Evolutionary conservation across 2,329 filamentous ascomycete genomes (phyloP), one percentile per base, ranked within the genome.

Genomic region (Beauveria scarabaeidicola): DNA sequence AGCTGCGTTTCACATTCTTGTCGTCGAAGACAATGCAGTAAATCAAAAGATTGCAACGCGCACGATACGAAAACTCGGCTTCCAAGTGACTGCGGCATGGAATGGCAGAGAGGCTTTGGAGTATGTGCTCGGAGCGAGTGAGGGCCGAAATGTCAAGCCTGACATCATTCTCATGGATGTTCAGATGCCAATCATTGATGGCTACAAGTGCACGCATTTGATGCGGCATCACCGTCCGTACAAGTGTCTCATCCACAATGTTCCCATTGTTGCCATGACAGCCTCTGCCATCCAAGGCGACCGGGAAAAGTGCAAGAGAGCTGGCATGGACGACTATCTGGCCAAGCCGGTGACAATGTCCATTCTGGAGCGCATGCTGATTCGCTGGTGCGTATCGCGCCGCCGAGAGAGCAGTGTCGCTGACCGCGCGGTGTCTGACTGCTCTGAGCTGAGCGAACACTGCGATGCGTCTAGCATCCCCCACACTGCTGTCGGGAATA

Each of bases 251-350:
- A 76, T 84, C 4, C 77, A 79, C 58, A 77, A 85, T 47, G 85
- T 90, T 5, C 88, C 88, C 0, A 90, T 91, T 54, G 85, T 91
- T 41, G 88, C 88, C n/a, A 90, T 91, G 86, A 91, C 88, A 0
- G 89, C 88, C 5, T 89, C 85, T 4, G 88, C 88, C 0, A 90
- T 91, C 44, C 86, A 90, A 68, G 88, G 88, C 5, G 88, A 91
- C 66, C 78, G 81, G 52, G 88, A 91, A 68, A 90, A 90, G 68
- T 91, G 88, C 68, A 81, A 82, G 61, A 80, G 79, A 62, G 86
- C 87, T 9, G 88, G 88, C 36, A 91, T 91, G 88, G 87, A 91
- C 64, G 87, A 89, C 67, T 88, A 89, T 66, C 75, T 90, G 10
- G 77, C 84, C n/a, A 89, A 89, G 67, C 88, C 88, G 1, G 88